phyloP scores from a whole-genome alignment of 805 yeast species.

The Saccharomyces paradoxus region DNA sequence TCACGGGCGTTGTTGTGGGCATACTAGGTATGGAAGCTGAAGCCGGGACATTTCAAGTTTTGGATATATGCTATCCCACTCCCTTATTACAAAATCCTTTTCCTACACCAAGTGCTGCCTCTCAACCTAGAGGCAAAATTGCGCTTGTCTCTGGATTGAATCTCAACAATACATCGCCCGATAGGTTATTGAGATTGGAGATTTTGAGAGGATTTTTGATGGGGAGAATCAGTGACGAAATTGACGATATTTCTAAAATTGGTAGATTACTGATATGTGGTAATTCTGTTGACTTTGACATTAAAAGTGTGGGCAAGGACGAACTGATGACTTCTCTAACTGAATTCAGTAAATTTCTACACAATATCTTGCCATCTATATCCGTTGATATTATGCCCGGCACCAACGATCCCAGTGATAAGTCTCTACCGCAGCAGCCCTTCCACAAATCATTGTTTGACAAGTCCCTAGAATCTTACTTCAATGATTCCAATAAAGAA shows the following conservation, averaged over 20 bases:
- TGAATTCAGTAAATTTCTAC: conserved; percentile 53
- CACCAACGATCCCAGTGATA: conserved; percentile 72
- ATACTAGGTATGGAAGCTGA: conserved; percentile 77
- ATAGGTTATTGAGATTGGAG: conserved; percentile 39
- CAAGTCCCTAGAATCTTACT: conserved; percentile 33
- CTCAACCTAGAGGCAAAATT: conserved; percentile 33
- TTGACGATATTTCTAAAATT: conserved; percentile 30
- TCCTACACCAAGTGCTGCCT: conserved; percentile 14
- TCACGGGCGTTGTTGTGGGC: conserved; percentile 86
- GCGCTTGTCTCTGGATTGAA: conserved; percentile 75
- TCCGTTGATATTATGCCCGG: conserved; percentile 85
- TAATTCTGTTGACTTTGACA: conserved; percentile 41
- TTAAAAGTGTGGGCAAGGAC: conserved; percentile 39
- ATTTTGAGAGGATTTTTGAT: conserved; percentile 58
- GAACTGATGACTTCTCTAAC: conserved; percentile 46
- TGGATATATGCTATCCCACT: conserved; percentile 70
- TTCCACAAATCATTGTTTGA: conserved; percentile 70
- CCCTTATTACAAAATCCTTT: conserved; percentile 46
- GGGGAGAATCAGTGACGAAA: conserved; percentile 53
- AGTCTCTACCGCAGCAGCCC: conserved; percentile 82
- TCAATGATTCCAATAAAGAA: conserved; percentile 34
- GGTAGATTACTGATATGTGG: conserved; percentile 65
- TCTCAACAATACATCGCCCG: conserved; percentile 39
- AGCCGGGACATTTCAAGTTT: conserved; percentile 75
- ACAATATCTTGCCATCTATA: conserved; percentile 47